Conservation (phyloP, 129 eudicot genomes). For the Artemisia annua region DNA sequence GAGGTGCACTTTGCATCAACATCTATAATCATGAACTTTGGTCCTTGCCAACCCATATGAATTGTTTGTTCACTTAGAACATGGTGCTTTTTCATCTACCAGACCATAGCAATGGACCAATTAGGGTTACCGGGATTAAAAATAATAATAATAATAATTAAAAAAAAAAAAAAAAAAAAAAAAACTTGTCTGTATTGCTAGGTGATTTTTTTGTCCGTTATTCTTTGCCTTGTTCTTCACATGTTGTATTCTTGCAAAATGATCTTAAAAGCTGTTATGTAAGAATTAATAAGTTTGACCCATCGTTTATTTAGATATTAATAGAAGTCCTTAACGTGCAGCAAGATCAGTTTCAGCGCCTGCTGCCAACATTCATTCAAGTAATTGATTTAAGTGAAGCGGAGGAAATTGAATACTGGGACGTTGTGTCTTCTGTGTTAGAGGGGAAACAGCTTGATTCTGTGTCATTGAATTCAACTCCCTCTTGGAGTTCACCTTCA, state of each 20-base stretch:
- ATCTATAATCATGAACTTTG: no score
- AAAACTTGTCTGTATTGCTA: not conserved
- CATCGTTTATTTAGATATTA: not conserved
- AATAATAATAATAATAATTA: no score
- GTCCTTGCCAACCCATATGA: no score
- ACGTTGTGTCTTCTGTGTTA: constrained; percentile 74
- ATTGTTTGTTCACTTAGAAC: no score
- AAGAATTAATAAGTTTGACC: no score
- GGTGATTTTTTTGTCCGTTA: not conserved
- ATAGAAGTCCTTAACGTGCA: constrained; percentile 32
- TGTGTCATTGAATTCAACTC: constrained; percentile 33
- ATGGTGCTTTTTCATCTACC: no score
- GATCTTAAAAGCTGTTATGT: no score
- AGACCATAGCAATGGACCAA: not conserved
- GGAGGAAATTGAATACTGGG: constrained; percentile 85
- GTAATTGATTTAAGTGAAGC: constrained; percentile 73
- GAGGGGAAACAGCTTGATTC: constrained; percentile 70
- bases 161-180: no score
- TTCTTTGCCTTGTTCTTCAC: not conserved
- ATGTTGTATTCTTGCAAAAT: not conserved
- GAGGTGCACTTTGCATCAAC: no score
- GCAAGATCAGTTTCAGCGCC: constrained; percentile 94
- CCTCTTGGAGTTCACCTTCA: constrained; percentile 34
- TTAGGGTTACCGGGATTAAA: not conserved
- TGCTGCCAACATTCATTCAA: constrained; percentile 87